A percentile compares a stretch with the other conserved stretches of the same genome.
These are phyloP conservation scores for Lentinus tigrinus DNA, from an alignment of 768 basidiomycete genomes.

Conservation along the genomic window DNA sequence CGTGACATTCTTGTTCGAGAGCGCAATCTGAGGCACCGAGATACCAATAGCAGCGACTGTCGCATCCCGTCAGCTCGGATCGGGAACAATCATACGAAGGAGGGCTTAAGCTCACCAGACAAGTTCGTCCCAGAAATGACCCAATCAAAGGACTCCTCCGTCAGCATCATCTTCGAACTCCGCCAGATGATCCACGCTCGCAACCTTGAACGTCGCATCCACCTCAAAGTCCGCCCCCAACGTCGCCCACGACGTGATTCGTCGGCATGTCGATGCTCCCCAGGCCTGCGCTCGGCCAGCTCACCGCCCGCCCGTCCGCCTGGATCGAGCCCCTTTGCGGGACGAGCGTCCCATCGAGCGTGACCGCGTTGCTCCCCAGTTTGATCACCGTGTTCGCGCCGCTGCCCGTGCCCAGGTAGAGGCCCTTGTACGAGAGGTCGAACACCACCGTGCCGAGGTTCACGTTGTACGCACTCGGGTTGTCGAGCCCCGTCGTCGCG, in stretches of 20 bases:
- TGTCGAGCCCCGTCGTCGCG: constrained; percentile 53
- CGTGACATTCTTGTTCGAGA: constrained; percentile 56
- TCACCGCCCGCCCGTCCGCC: constrained; percentile 51
- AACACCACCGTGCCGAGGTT: constrained; percentile 68
- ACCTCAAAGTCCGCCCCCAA: constrained; percentile 60
- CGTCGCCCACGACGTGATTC: constrained; percentile 56
- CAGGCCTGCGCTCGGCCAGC: constrained; percentile 67
- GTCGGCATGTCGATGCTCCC: constrained; percentile 62
- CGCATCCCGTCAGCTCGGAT: background rate
- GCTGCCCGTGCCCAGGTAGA: constrained; percentile 56
- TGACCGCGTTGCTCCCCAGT: constrained; percentile 57
- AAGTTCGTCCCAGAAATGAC: constrained; percentile 63
- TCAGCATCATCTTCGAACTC: constrained; percentile 69
- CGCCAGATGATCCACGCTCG: constrained; percentile 54
- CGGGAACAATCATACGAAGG: no score
- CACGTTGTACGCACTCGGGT: constrained; percentile 68
- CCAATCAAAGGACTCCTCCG: constrained; percentile 68
- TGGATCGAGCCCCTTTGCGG: constrained; percentile 59
- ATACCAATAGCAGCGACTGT: constrained; percentile 30
- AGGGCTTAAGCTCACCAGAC: constrained; percentile 41
- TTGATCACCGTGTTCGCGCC: constrained; percentile 48
- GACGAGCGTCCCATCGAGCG: constrained; percentile 54
- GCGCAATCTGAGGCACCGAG: constrained; percentile 51
- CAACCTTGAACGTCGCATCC: constrained; percentile 56
- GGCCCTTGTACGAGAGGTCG: constrained; percentile 54